phyloP scores from a whole-genome alignment of 176 grass and related monocot genomes.

The Chrysopogon serrulatus region DNA sequence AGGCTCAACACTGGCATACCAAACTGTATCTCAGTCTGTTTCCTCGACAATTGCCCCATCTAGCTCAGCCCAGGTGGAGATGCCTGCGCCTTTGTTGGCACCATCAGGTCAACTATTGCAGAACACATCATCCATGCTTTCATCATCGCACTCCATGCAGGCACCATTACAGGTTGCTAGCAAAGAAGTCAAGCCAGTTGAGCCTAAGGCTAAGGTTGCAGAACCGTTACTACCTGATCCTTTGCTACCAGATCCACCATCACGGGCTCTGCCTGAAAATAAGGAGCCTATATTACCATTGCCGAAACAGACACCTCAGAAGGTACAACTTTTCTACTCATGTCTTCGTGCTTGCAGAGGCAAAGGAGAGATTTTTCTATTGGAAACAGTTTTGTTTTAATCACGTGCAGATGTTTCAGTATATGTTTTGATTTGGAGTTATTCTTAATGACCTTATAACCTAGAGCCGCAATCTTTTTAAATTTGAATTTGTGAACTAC shows the following conservation, averaged over 20 bases:
- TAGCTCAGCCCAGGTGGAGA: constrained; percentile 43
- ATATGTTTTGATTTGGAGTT: background rate
- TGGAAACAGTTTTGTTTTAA: background rate
- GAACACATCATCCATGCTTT: constrained; percentile 38
- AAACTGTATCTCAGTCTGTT: constrained; percentile 43
- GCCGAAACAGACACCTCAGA: constrained; percentile 53
- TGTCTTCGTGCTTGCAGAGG: background rate
- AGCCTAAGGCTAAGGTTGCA: constrained; percentile 33
- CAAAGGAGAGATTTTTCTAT: background rate
- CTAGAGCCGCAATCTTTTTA: background rate
- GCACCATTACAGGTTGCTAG: constrained; percentile 36
- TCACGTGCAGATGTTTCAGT: background rate
- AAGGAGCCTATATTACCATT: constrained; percentile 80
- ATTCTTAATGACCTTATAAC: background rate
- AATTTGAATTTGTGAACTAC: background rate
- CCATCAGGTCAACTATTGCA: constrained; percentile 58
- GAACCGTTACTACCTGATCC: constrained; percentile 53
- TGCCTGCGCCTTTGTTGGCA: constrained; percentile 39
- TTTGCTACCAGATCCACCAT: constrained; percentile 50
- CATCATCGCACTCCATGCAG: constrained; percentile 54
- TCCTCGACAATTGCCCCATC: constrained; percentile 31
- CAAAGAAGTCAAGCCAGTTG: constrained; percentile 35
- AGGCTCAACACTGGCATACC: constrained; percentile 42
- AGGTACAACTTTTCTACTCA: constrained; percentile 27
- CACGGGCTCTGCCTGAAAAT: constrained; percentile 39